A percentile compares a stretch with the other conserved stretches of the same genome.
phyloP scores from a whole-genome alignment of 1,284 basidiomycete species.

The Rhodofomes roseus region DNA sequence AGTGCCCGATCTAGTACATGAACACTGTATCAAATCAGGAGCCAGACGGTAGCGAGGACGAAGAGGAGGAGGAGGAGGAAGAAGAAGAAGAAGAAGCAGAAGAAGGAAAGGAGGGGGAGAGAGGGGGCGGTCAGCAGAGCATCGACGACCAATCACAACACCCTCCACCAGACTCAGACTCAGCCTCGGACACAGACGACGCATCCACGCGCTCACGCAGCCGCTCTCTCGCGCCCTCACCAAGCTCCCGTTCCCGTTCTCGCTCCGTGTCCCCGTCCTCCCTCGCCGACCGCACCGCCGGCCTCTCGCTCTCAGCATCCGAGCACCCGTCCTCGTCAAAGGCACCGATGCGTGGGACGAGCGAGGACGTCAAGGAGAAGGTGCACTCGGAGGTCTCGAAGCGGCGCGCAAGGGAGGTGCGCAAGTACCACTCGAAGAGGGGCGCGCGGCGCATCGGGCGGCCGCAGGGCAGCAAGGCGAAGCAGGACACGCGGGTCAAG shows the following conservation, averaged over 20 bases:
- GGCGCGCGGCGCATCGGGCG: constrained; percentile 53
- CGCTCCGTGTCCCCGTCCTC: constrained; percentile 19
- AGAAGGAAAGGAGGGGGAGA: constrained; percentile 19
- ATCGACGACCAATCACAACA: not conserved
- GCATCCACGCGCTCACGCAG: constrained; percentile 19
- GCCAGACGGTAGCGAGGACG: constrained; percentile 28
- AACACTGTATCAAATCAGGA: constrained; percentile 47
- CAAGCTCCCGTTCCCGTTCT: constrained; percentile 15
- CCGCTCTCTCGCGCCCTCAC: constrained; percentile 8
- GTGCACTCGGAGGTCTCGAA: constrained; percentile 66
- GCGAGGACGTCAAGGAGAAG: constrained; percentile 43
- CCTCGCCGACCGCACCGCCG: constrained; percentile 20
- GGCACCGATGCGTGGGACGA: not conserved
- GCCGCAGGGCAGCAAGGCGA: constrained; percentile 81
- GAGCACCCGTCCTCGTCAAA: constrained; percentile 2
- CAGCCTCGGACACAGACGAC: not conserved
- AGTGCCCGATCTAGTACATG: constrained; percentile 49
- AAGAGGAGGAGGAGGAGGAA: constrained; percentile 26
- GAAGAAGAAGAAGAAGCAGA: constrained; percentile 25
- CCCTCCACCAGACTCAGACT: not conserved
- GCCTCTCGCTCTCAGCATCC: constrained; percentile 15
- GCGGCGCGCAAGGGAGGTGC: constrained; percentile 58
- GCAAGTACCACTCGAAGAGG: constrained; percentile 73
- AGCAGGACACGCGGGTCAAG: constrained; percentile 67
- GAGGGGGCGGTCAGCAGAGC: constrained; percentile 2